Evolutionary conservation across 2,329 filamentous ascomycete species (phyloP), one percentile per base, ranked within the genome.

Genomic region (Penicillium freii): DNA sequence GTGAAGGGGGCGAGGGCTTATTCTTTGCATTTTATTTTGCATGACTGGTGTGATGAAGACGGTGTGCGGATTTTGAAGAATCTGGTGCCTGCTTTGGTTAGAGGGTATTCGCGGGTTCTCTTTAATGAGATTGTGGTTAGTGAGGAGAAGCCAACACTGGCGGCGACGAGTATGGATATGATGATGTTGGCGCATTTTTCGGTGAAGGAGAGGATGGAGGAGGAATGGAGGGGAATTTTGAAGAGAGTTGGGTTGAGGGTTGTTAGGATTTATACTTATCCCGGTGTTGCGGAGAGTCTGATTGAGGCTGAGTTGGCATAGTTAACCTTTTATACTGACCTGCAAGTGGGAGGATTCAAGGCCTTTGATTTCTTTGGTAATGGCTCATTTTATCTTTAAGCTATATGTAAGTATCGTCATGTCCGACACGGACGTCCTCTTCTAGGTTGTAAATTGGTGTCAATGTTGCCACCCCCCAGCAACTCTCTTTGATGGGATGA

Each of bases 91-190:
- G 40, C 40, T 43, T 27, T 43, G 23, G 40, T 27, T 2, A 43
- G 23, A 23, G 23, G 23, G 5, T 27, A 27, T 43, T 43, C 23
- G 3, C 8, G 40, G 23, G 40, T 43, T 27, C 40, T 43, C 13
- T 10, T 43, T 8, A n/a, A 27, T 43, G 40, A 27, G 40, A 27
- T 43, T 27, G 23, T 46, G 9, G 8, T 44, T 11, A 44, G 8
- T 65, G n/a, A 78, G 58, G 13, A 57, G 6, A 44, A 27, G 23
- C 4, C 23, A 9, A 44, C 15, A 23, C 23, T 44, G 8, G 40
- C 40, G 15, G 23, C 23, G 1, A 27, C 40, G 15, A 29, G 25
- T 29, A 44, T 29, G 42, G 25, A 44, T 21, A 19, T 45, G 43
- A 21, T 19, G 10, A 31, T 45, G 43, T 19, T 33, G 8, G 13